A percentile compares a stretch with the other conserved stretches of the same genome.
Conservation (phyloP, 768 basidiomycete species). For the Boletus coccyginus region DNA sequence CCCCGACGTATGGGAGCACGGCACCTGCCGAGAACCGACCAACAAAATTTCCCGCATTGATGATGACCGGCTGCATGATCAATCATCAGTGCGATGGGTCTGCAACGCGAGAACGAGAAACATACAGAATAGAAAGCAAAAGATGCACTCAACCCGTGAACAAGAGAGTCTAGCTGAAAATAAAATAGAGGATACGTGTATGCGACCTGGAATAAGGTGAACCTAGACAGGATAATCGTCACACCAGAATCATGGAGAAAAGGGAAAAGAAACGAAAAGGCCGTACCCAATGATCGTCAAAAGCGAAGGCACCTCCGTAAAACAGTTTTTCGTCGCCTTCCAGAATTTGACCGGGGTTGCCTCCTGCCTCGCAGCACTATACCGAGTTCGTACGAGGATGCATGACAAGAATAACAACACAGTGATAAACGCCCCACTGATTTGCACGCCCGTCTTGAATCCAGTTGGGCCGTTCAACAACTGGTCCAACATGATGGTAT, state of each 20-base stretch:
- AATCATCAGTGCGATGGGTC: background rate
- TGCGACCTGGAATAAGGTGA: slow-evolving; percentile 33
- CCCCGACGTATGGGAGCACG: slow-evolving; percentile 39
- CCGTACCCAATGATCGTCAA: slow-evolving; percentile 23
- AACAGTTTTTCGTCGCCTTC: slow-evolving; percentile 21
- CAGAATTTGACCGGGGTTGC: slow-evolving; percentile 7
- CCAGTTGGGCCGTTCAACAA: slow-evolving; percentile 41
- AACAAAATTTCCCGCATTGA: slow-evolving; percentile 49
- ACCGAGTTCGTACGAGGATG: slow-evolving; percentile 36
- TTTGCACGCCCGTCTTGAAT: slow-evolving; percentile 38
- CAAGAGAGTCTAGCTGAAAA: slow-evolving; percentile 53
- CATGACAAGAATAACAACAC: slow-evolving; percentile 38
- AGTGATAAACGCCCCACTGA: slow-evolving; percentile 39
- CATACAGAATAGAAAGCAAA: slow-evolving; percentile 57
- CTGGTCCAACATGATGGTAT: slow-evolving; percentile 62
- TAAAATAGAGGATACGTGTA: slow-evolving; percentile 55
- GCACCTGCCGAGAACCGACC: slow-evolving; percentile 45
- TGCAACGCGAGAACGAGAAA: background rate
- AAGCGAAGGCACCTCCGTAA: slow-evolving; percentile 23
- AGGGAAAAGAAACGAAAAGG: background rate
- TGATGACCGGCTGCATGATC: slow-evolving; percentile 42
- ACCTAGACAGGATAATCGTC: slow-evolving; percentile 6
- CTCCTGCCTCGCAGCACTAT: background rate
- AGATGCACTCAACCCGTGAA: slow-evolving; percentile 41
- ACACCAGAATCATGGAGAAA: background rate